Evolutionary conservation across 2,329 filamentous ascomycete genomes (phyloP).

Genomic region (Karstenula rhodostoma): DNA sequence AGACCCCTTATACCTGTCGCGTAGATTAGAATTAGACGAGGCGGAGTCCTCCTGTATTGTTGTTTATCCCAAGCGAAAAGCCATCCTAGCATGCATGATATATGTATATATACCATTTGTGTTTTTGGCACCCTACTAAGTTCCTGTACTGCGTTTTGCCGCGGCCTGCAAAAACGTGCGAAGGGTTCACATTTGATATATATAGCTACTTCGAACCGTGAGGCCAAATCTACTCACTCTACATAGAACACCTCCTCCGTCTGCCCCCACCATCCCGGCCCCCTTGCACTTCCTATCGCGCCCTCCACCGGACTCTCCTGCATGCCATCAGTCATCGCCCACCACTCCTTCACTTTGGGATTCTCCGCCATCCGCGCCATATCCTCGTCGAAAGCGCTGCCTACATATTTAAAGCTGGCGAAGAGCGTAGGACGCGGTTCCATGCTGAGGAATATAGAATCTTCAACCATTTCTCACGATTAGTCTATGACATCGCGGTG

Average conservation of each 20-base stretch:
- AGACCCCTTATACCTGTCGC: too few relatives aligned
- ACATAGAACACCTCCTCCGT: constrained; percentile 74
- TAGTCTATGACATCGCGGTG: neutral
- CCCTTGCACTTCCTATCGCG: constrained; percentile 34
- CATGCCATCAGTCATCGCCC: constrained; percentile 79
- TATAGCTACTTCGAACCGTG: too few relatives aligned
- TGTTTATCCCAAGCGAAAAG: too few relatives aligned
- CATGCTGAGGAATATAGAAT: constrained; percentile 76
- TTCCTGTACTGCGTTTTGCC: too few relatives aligned
- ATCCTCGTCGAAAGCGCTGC: constrained; percentile 74
- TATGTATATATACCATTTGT: too few relatives aligned
- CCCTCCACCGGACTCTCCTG: constrained; percentile 69
- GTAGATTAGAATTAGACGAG: too few relatives aligned
- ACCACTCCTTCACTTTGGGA: constrained; percentile 78
- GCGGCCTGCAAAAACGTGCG: too few relatives aligned
- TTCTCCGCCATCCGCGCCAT: constrained; percentile 80
- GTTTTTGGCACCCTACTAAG: too few relatives aligned
- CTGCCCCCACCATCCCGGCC: constrained; percentile 70
- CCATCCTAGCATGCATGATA: too few relatives aligned
- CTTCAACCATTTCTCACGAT: constrained; percentile 35
- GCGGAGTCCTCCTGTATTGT: too few relatives aligned
- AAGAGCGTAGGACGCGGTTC: constrained; percentile 69
- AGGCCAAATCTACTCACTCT: constrained; percentile 24
- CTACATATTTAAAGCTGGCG: constrained; percentile 80
- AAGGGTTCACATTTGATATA: too few relatives aligned